A percentile compares a stretch with the other conserved stretches of the same genome.
These are phyloP conservation scores for Annona squamosa DNA, from an alignment of 164 flowering plant genomes.

Conservation along the genomic window DNA sequence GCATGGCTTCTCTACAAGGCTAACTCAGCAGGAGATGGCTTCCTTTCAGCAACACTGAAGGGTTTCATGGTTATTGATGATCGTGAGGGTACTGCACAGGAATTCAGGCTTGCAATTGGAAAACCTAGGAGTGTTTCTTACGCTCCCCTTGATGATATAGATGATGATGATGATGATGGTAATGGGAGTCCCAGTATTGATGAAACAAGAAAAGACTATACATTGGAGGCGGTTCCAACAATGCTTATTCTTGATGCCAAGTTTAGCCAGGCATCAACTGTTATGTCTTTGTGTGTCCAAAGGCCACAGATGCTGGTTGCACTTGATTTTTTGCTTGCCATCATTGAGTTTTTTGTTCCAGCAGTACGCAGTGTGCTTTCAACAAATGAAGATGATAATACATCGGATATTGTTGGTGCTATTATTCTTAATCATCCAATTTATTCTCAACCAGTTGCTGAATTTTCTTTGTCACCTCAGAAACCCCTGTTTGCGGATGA, in stretches of 20 bases:
- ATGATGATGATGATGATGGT: background rate
- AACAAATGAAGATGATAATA: constrained; percentile 47
- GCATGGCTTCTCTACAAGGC: constrained; percentile 88
- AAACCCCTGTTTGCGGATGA: constrained; percentile 73
- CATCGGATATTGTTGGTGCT: constrained; percentile 41
- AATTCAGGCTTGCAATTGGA: constrained; percentile 74
- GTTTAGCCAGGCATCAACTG: constrained; percentile 45
- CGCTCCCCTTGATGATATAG: constrained; percentile 10
- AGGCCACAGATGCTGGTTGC: constrained; percentile 96
- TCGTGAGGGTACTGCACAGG: constrained; percentile 76
- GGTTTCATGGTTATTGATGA: constrained; percentile 79
- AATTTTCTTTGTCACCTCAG: constrained; percentile 65
- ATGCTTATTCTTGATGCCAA: constrained; percentile 91
- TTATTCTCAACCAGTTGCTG: constrained; percentile 48
- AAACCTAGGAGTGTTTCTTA: constrained; percentile 37
- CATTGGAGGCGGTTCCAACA: constrained; percentile 36
- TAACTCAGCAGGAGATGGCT: constrained; percentile 56
- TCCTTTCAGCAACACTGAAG: constrained; percentile 70
- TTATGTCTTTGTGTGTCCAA: constrained; percentile 58
- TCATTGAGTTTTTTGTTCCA: constrained; percentile 93
- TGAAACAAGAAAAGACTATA: constrained; percentile 13
- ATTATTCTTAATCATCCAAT: constrained; percentile 56
- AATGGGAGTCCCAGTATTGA: constrained; percentile 12
- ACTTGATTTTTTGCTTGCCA: constrained; percentile 90
- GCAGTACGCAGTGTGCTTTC: constrained; percentile 43